A percentile compares a stretch with the other conserved stretches of the same genome.
Evolutionary conservation across 441 rosid species (phyloP).

Genomic region (Biscutella auriculata): DNA sequence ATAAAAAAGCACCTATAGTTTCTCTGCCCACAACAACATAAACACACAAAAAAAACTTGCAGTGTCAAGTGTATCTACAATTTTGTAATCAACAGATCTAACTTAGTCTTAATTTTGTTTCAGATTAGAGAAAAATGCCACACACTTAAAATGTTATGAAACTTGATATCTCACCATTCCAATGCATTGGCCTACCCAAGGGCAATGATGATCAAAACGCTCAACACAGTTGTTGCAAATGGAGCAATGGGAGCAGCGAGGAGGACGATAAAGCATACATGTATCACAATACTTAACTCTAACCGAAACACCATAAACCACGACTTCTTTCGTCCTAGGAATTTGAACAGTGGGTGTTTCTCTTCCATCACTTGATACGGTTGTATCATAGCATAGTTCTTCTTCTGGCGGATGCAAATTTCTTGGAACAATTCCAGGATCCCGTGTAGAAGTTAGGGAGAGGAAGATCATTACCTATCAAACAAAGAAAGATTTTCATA

Average conservation of each 20-base stretch:
- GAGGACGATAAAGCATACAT: conserved; percentile 91
- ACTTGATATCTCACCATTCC: conserved; percentile 46
- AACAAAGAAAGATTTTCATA: not conserved
- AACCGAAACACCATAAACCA: conserved; percentile 57
- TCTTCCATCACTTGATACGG: conserved; percentile 56
- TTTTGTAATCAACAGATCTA: not conserved
- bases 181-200: conserved; percentile 95
- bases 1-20: conserved; percentile 94
- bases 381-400: conserved; percentile 54
- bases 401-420: conserved; percentile 86
- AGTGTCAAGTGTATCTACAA: not conserved
- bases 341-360: conserved; percentile 71
- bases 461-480: conserved; percentile 68
- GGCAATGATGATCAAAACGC: conserved; percentile 91
- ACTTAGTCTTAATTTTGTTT: no score
- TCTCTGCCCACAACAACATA: conserved; percentile 47
- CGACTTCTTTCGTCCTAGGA: conserved; percentile 72
- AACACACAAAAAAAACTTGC: not conserved
- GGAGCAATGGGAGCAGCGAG: conserved; percentile 89
- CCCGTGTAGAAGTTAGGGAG: conserved; percentile 75
- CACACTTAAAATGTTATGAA: no score
- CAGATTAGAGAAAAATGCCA: no score
- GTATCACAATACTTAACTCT: conserved; percentile 82
- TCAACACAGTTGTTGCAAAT: conserved; percentile 86
- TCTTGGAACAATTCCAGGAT: conserved; percentile 89